A percentile compares a stretch with the other conserved stretches of the same genome.
These are phyloP conservation scores for Meyerozyma carpophila DNA, from an alignment of 1,139 yeast genomes.

Conservation along the genomic window DNA sequence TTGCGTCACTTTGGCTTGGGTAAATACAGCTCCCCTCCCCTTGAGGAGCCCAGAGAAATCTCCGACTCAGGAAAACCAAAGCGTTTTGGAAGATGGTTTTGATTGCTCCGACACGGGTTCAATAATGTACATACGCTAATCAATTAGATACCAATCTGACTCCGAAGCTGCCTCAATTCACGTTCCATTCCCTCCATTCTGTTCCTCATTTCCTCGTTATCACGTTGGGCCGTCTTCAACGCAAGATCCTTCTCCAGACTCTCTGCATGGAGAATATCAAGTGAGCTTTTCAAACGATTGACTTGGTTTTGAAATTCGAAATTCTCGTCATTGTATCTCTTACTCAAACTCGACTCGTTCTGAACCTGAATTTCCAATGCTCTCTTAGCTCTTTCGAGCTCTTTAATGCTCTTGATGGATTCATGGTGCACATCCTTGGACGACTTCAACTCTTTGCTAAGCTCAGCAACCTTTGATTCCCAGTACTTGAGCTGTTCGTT, in stretches of 20 bases:
- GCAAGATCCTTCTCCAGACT: constrained; percentile 38
- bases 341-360: constrained; percentile 33
- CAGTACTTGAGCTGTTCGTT: constrained; percentile 43
- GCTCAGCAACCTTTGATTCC: constrained; percentile 33
- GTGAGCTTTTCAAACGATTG: constrained; percentile 29
- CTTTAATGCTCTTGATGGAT: constrained; percentile 25
- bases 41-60: constrained; percentile 27
- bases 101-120: neutral
- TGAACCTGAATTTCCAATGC: constrained; percentile 33
- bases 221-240: constrained; percentile 30
- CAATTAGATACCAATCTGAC: constrained; percentile 17
- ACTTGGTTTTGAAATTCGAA: constrained; percentile 42
- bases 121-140: constrained; percentile 1
- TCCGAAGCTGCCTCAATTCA: constrained; percentile 62
- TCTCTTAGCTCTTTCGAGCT: constrained; percentile 28
- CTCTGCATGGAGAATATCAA: constrained; percentile 32
- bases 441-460: constrained; percentile 26
- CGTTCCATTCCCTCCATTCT: constrained; percentile 51
- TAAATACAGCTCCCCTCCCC: constrained; percentile 18
- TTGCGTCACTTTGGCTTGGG: constrained; percentile 76
- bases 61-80: constrained; percentile 10
- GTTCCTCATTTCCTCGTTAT: constrained; percentile 47
- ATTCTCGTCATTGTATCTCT: constrained; percentile 44
- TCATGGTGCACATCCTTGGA: constrained; percentile 27
- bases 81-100: constrained; percentile 19